Percentiles rank a stretch among this genome's conserved stretches.
Conservation (phyloP, 2,329 filamentous ascomycete species). For the Colletotrichum karsti region DNA sequence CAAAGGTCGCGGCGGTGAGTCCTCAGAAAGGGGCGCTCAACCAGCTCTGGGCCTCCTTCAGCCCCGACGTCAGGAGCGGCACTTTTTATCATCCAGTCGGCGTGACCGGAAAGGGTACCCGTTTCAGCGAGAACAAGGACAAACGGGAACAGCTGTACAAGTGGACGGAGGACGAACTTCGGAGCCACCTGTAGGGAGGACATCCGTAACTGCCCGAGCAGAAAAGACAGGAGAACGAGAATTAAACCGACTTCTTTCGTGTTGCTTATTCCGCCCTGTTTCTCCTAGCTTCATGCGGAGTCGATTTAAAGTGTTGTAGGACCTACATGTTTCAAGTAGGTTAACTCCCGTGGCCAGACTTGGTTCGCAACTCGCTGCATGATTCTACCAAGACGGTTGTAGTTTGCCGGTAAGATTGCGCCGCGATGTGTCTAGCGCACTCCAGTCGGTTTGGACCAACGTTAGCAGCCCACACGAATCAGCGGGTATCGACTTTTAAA, state of each 20-base stretch:
- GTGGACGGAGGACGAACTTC: slow-evolving; percentile 45
- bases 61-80: slow-evolving; percentile 33
- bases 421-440: not conserved
- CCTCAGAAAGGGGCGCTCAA: slow-evolving; percentile 33
- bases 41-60: slow-evolving; percentile 42
- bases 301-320: not conserved
- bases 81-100: slow-evolving; percentile 44
- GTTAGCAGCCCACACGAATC: not conserved
- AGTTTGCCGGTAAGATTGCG: slow-evolving; percentile 13
- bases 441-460: not conserved
- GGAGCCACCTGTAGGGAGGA: slow-evolving; percentile 12
- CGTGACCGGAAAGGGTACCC: slow-evolving; percentile 32
- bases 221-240: not conserved
- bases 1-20: slow-evolving; percentile 32
- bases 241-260: not conserved
- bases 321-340: slow-evolving; percentile 7
- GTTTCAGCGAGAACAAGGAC: slow-evolving; percentile 33
- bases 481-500: not conserved
- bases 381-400: slow-evolving; percentile 14
- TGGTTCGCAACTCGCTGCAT: not conserved
- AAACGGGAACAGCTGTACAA: slow-evolving; percentile 42
- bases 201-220: not conserved
- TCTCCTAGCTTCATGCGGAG: slow-evolving; percentile 5
- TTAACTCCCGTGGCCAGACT: not conserved
- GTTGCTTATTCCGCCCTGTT: not conserved